Percentiles rank a stretch among this genome's conserved stretches.
Evolutionary conservation across 2,329 filamentous ascomycete genomes (phyloP).

Genomic region (Phaeomoniella chlamydospora): DNA sequence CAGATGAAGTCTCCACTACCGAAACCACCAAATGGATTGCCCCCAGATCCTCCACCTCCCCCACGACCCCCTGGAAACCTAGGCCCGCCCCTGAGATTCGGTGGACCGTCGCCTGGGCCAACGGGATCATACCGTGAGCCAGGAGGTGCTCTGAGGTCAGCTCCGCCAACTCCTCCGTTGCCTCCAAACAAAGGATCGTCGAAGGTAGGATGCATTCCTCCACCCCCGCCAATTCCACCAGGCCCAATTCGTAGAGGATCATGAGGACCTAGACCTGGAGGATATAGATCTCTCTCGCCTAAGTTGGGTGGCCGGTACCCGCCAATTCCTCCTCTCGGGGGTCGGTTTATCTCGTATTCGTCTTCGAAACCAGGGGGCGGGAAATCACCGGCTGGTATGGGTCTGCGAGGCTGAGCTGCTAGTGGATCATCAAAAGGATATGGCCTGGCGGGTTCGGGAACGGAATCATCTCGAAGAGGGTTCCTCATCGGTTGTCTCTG

Average conservation of each 20-base stretch:
- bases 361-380: constrained; percentile 87
- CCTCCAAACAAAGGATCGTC: constrained; percentile 76
- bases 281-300: constrained; percentile 78
- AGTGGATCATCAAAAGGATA: constrained; percentile 56
- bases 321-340: constrained; percentile 35
- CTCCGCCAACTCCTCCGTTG: constrained; percentile 34
- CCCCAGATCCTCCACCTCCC: constrained; percentile 20
- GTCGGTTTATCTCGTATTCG: constrained; percentile 68
- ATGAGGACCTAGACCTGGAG: constrained; percentile 68
- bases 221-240: constrained; percentile 43
- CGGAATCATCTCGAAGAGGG: constrained; percentile 35
- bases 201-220: constrained; percentile 92
- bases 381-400: constrained; percentile 58
- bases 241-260: constrained; percentile 64
- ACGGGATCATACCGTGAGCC: constrained; percentile 86
- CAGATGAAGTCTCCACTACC: constrained; percentile 43
- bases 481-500: constrained; percentile 28
- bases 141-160: constrained; percentile 63
- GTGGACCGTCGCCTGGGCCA: constrained; percentile 50
- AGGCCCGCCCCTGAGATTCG: constrained; percentile 28
- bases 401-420: constrained; percentile 42
- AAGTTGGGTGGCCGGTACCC: constrained; percentile 51
- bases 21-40: constrained; percentile 43
- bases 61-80: constrained; percentile 32
- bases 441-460: constrained; percentile 49